Evolutionary conservation across 768 basidiomycete genomes (phyloP), one percentile per base, ranked within the genome.

Genomic region (Phanerodontia chrysosporium): DNA sequence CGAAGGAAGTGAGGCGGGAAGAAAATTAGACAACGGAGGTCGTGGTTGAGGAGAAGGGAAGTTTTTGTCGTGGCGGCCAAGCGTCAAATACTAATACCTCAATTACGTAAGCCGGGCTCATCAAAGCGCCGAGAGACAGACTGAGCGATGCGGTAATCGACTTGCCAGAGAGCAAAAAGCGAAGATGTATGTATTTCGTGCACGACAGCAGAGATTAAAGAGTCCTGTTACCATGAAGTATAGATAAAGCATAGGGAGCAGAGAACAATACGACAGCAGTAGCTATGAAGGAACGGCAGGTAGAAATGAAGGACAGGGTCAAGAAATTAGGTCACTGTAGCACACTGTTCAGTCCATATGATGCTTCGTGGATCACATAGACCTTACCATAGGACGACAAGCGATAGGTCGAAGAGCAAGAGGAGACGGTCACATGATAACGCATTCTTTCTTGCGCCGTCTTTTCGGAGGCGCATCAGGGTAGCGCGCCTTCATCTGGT

Each of bases 401-500:
- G 9, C 7, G 10, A 45, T 45, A 7, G 18, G 45, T 45, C 45
- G 49, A 27, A 7, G 5, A 29, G 51, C 28, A 13, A 46, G 25
- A 46, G 59, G 16, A 32, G 32, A 42, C 18, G 18, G 25, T 48
- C 36, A 63, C 62, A 63, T 63, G 44, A 63, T 60, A 22, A 60
- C 32, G 39, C 62, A 63, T 30, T 68, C 66, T 39, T 62, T 63
- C 58, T 62, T 63, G 25, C 62, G 59, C 39, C 70, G 76, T 58
- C 72, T 72, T 30, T 70, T 66, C 45, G 66, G 62, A 28, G 64
- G 54, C 58, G 36, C 58, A 39, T 74, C 66, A 18, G 89, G 88
- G 69, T 86, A 89, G 59, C 80, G 79, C 54, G 64, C 70, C 29
- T 86, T 81, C 90, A 92, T 90, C 65, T 89, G 89, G 62, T 80